These are phyloP conservation scores for Massarina eburnea DNA, from an alignment of 2,329 filamentous ascomycete genomes.

Conservation along the genomic window DNA sequence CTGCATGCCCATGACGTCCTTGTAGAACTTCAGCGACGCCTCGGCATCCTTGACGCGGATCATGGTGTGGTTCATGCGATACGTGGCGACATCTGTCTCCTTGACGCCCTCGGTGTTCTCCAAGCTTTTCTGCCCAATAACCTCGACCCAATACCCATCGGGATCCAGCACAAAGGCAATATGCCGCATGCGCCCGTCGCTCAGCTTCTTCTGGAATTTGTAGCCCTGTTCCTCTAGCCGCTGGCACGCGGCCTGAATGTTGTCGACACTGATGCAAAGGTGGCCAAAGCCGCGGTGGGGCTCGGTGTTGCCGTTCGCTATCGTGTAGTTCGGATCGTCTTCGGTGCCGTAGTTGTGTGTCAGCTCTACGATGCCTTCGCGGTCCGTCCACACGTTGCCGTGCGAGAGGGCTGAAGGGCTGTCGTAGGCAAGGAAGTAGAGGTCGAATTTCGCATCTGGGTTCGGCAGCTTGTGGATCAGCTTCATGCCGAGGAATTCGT, in stretches of 20 bases:
- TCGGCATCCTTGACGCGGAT: slow-evolving; percentile 76
- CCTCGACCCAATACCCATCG: slow-evolving; percentile 73
- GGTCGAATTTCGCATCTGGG: slow-evolving; percentile 87
- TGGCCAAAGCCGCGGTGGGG: slow-evolving; percentile 85
- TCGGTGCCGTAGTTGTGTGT: slow-evolving; percentile 87
- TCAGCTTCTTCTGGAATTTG: slow-evolving; percentile 91
- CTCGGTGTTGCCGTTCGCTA: slow-evolving; percentile 89
- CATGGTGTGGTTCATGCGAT: slow-evolving; percentile 90
- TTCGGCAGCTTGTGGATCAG: slow-evolving; percentile 78
- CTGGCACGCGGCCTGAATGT: slow-evolving; percentile 84
- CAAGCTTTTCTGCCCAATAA: slow-evolving; percentile 71
- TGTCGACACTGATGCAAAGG: slow-evolving; percentile 69
- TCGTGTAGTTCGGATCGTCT: slow-evolving; percentile 74
- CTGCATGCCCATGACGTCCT: slow-evolving; percentile 87
- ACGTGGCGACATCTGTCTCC: slow-evolving; percentile 72
- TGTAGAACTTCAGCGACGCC: slow-evolving; percentile 52
- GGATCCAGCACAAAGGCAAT: slow-evolving; percentile 92
- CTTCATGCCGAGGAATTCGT: slow-evolving; percentile 87
- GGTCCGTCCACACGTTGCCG: slow-evolving; percentile 74
- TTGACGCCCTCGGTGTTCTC: slow-evolving; percentile 72
- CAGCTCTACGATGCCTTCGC: slow-evolving; percentile 88
- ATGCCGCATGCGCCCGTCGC: slow-evolving; percentile 69
- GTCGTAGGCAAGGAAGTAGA: slow-evolving; percentile 94
- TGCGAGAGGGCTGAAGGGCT: slow-evolving; percentile 71
- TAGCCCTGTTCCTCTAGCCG: slow-evolving; percentile 88